Evolutionary conservation across 208 protist genomes (phyloP).

Genomic region (Wallacemonas sp.): DNA sequence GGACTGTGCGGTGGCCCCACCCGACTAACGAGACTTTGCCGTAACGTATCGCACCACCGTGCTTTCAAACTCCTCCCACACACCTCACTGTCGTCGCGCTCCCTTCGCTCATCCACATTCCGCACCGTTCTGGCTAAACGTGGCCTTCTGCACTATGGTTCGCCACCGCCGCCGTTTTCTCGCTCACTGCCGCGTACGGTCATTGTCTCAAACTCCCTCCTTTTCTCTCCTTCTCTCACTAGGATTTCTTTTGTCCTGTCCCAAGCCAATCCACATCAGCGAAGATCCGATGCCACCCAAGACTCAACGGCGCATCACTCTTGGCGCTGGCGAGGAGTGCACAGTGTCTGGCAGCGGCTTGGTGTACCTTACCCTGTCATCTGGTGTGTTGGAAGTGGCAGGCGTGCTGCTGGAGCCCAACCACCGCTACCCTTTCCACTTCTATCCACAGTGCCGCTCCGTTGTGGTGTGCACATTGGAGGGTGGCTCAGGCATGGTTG

Average conservation of each 20-base stretch:
- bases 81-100: no score
- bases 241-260: no score
- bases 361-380: conserved; percentile 46
- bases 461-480: conserved; percentile 71
- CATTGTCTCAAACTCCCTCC: not conserved
- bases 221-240: not conserved
- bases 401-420: conserved; percentile 63
- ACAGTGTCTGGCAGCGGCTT: conserved; percentile 43
- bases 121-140: no score
- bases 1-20: no score
- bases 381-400: conserved; percentile 71
- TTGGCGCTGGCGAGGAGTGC: conserved; percentile 81
- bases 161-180: no score
- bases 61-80: no score
- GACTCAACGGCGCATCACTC: conserved; percentile 41
- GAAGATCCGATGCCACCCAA: conserved; percentile 67
- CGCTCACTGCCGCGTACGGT: no score
- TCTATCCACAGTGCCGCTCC: conserved; percentile 31
- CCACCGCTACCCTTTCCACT: conserved; percentile 41
- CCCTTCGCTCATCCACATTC: no score
- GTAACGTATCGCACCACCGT: no score
- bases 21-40: no score
- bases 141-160: no score
- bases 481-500: conserved; percentile 48
- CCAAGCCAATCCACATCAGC: no score